These are phyloP conservation scores for Xerocomus spinulosus DNA, from an alignment of 768 basidiomycete species.

Conservation along the genomic window DNA sequence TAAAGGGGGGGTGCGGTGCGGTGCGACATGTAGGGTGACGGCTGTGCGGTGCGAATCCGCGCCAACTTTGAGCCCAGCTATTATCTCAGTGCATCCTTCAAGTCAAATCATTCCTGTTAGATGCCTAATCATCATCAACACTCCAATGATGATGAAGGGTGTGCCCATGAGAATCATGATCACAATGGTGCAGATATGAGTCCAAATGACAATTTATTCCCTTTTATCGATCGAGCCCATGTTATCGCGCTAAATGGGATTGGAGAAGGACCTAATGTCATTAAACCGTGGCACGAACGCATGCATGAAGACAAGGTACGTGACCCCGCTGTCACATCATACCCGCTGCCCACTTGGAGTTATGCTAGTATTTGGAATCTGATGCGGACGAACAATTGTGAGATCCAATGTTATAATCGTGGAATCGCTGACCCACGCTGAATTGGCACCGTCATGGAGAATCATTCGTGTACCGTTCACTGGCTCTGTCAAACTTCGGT, in stretches of 20 bases:
- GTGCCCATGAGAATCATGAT: slow-evolving; percentile 56
- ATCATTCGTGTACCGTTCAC: slow-evolving; percentile 86
- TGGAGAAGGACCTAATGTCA: slow-evolving; percentile 49
- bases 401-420: slow-evolving; percentile 13
- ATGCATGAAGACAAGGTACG: slow-evolving; percentile 65
- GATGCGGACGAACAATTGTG: slow-evolving; percentile 91
- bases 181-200: slow-evolving; percentile 45
- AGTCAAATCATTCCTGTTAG: too few relatives aligned
- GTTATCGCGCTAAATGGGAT: slow-evolving; percentile 74
- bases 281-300: slow-evolving; percentile 86
- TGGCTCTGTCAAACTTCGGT: slow-evolving; percentile 77
- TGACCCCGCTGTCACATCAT: slow-evolving; percentile 1
- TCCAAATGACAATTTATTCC: slow-evolving; percentile 67
- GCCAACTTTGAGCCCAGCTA: too few relatives aligned
- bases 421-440: neutral
- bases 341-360: neutral
- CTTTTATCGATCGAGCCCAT: slow-evolving; percentile 73
- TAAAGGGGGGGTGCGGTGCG: too few relatives aligned
- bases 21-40: too few relatives aligned
- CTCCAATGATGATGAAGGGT: slow-evolving; percentile 48
- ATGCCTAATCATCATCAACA: slow-evolving; percentile 29
- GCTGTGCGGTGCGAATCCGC: too few relatives aligned
- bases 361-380: slow-evolving; percentile 69
- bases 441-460: slow-evolving; percentile 35
- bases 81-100: too few relatives aligned